Evolutionary conservation across 768 basidiomycete genomes (phyloP).

Genomic region (Boletus tylopilopsis): DNA sequence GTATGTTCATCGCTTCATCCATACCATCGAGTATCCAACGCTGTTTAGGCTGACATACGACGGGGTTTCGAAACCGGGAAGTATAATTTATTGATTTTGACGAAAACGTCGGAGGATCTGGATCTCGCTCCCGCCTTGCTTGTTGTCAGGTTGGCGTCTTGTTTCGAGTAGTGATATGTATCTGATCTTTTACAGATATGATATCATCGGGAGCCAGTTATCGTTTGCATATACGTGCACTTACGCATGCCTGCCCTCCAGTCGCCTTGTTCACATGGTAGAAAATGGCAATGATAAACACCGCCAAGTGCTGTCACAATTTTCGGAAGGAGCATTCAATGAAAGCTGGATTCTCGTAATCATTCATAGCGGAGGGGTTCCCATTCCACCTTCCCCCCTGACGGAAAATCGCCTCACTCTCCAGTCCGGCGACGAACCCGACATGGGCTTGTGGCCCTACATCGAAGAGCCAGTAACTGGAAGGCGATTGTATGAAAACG

Average conservation of each 20-base stretch:
- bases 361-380: constrained; percentile 28
- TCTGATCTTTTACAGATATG: constrained; percentile 33
- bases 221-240: constrained; percentile 55
- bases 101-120: constrained; percentile 56
- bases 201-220: constrained; percentile 52
- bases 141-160: constrained; percentile 53
- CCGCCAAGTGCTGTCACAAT: constrained; percentile 46
- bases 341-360: constrained; percentile 52
- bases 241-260: constrained; percentile 42
- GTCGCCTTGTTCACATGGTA: constrained; percentile 60
- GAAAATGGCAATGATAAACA: constrained; percentile 57
- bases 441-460: constrained; percentile 28
- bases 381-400: constrained; percentile 45
- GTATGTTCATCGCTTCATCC: constrained; percentile 19
- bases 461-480: constrained; percentile 64
- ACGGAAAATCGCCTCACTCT: constrained; percentile 40
- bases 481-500: constrained; percentile 52
- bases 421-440: constrained; percentile 42
- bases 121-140: constrained; percentile 54
- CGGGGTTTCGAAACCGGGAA: constrained; percentile 50
- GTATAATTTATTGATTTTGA: constrained; percentile 62
- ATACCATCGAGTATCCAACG: constrained; percentile 3
- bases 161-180: not conserved
- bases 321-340: constrained; percentile 37
- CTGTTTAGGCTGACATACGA: constrained; percentile 43